Base-by-base conservation (phyloP, 2,329 filamentous ascomycete species). In the Colletotrichum caudatum region DNA sequence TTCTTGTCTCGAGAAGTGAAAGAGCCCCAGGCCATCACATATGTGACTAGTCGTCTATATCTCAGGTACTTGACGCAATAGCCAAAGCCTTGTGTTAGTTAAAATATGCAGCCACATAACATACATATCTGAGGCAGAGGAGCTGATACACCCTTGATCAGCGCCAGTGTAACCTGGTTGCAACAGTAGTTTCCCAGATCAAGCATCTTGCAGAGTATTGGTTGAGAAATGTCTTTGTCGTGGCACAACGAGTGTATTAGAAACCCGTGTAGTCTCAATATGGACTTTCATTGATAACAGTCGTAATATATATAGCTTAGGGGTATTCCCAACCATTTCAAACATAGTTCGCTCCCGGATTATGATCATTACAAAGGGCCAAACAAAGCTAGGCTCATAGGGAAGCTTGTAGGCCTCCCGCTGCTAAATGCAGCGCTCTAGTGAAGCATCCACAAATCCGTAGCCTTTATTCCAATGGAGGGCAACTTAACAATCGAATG, bases 221-320 rank as follows among this genome's bases (percentile, higher is more conserved):
- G 7, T 4, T 3, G 41, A 18, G 6, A 20, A 33, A 2, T n/a
- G 5, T 2, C 4, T 12, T 12, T 12, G 0, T 35, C 9, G 2
- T 12, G 26, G 14, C 29, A 29, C 29, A 4, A 35, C 5, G 9
- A n/a, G 11, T 5, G 18, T 16, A 35, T 6, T 3, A 56, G 14
- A 20, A 56, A 33, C 51, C 8, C 5, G 14, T 12, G 3, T 56
- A 1, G 11, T 35, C 4, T n/a, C 14, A 2, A n/a, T 5, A 20
- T 9, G 5, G 18, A 35, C 7, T 6, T 20, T 16, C 8, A 54
- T 20, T 12, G 9, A 3, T 14, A n/a, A 35, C 14, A 37, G 12
- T 26, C 3, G 18, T 53, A n/a, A n/a, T n/a, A n/a, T n/a, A n/a
- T n/a, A 4, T 29, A 37, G 26, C 39, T 26, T 29, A 29, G 11